Percentiles rank a stretch among this genome's conserved stretches.
phyloP scores from a whole-genome alignment of 2,329 filamentous ascomycete species.

The Dothistroma septosporum region DNA sequence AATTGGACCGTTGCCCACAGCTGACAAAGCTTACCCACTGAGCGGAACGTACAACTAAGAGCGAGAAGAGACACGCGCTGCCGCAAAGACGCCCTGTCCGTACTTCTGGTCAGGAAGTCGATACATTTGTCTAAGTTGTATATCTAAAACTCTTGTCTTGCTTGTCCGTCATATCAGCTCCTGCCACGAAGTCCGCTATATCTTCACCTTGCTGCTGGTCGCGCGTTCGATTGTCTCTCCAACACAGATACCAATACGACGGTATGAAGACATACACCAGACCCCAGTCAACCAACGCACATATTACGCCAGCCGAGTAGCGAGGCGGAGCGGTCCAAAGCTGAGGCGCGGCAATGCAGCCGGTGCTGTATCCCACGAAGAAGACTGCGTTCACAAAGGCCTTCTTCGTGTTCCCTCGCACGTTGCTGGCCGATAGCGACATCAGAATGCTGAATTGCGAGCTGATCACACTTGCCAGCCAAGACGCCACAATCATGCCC shows the following conservation, averaged over 20 bases:
- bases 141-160: constrained; percentile 37
- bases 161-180: constrained; percentile 36
- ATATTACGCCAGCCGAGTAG: constrained; percentile 48
- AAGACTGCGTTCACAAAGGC: constrained; percentile 47
- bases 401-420: constrained; percentile 52
- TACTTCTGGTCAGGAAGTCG: too few species aligned
- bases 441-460: constrained; percentile 41
- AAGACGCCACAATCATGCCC: constrained; percentile 48
- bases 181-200: constrained; percentile 11
- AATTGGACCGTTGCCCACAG: too few species aligned
- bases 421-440: constrained; percentile 46
- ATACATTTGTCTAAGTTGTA: constrained; percentile 17
- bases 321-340: constrained; percentile 46
- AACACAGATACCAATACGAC: constrained; percentile 37
- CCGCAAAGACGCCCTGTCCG: too few species aligned
- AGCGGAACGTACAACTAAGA: too few species aligned
- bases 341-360: constrained; percentile 48
- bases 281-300: constrained; percentile 44
- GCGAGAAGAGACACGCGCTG: too few species aligned
- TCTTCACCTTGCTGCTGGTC: constrained; percentile 18
- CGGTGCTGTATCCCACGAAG: constrained; percentile 50
- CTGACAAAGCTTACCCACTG: too few species aligned
- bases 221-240: constrained; percentile 35
- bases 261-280: constrained; percentile 35
- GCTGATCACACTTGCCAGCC: constrained; percentile 48